These are phyloP conservation scores for Xylaria grammica DNA, from an alignment of 495 filamentous ascomycete species.

Conservation along the genomic window DNA sequence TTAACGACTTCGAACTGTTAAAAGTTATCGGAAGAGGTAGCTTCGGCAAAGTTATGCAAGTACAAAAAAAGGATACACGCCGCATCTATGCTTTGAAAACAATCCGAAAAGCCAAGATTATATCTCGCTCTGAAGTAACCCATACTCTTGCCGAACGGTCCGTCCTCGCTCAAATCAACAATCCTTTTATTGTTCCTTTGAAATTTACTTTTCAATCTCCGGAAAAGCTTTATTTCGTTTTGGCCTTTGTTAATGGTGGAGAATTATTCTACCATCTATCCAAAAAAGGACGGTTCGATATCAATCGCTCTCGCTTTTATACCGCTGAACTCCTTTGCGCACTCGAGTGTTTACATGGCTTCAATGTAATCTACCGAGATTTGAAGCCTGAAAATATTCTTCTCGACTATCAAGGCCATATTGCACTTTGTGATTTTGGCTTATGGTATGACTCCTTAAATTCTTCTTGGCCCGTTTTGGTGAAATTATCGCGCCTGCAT, in stretches of 20 bases:
- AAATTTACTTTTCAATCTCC: constrained; percentile 99
- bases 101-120: constrained; percentile 98
- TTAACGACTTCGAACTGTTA: constrained; percentile 96
- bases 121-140: constrained; percentile 95
- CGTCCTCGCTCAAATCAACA: constrained; percentile 98
- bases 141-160: constrained; percentile 98
- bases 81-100: constrained; percentile 99
- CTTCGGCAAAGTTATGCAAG: constrained; percentile 99
- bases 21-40: constrained; percentile 99
- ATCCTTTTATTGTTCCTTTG: constrained; percentile 97
- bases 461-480: too few relatives aligned
- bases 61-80: constrained; percentile 97
- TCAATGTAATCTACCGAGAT: constrained; percentile 99
- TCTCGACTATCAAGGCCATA: constrained; percentile 96
- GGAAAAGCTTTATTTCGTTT: constrained; percentile 95
- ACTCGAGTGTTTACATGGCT: constrained; percentile 95
- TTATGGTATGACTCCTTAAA: too few relatives aligned
- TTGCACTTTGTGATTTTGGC: constrained; percentile 97
- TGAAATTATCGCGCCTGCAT: too few relatives aligned
- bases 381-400: constrained; percentile 99
- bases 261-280: constrained; percentile 99
- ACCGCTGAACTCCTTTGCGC: constrained; percentile 97
- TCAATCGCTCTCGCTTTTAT: constrained; percentile 96
- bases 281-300: constrained; percentile 95
- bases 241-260: constrained; percentile 97